Percentiles rank a stretch among this genome's conserved stretches.
Conservation (phyloP, 2,329 filamentous ascomycete genomes). For the Cytospora paraplurivora region DNA sequence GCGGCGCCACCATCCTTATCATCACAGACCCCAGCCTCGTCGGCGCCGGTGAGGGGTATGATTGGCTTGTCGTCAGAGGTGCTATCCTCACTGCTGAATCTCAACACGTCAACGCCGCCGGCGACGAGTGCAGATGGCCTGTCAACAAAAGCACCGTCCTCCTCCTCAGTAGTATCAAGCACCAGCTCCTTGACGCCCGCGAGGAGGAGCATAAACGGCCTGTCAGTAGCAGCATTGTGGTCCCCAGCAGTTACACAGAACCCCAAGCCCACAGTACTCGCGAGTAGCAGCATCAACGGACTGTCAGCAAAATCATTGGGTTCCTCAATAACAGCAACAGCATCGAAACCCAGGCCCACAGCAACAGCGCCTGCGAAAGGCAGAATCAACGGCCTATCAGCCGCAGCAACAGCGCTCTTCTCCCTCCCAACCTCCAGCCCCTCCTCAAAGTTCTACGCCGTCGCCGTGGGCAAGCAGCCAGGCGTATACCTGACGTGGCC, state of each 20-base stretch:
- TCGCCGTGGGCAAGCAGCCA: conserved; percentile 2
- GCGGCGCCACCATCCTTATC: not conserved
- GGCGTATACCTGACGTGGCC: conserved; percentile 4
- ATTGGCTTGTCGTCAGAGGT: not conserved
- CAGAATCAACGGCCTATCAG: not conserved
- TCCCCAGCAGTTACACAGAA: too few species aligned
- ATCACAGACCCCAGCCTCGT: not conserved
- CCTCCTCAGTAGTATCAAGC: not conserved
- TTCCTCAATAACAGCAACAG: too few species aligned
- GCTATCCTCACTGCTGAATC: not conserved
- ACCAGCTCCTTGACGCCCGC: not conserved
- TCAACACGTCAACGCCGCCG: not conserved
- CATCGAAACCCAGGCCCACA: too few species aligned
- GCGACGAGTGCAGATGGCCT: not conserved
- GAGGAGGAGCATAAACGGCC: not conserved
- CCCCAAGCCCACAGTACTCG: too few species aligned
- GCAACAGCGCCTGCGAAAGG: not conserved
- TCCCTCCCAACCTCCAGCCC: not conserved
- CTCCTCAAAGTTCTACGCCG: conserved; percentile 3
- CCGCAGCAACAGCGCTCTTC: not conserved
- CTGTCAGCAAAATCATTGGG: not conserved
- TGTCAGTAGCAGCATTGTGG: not conserved
- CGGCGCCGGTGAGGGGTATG: not conserved
- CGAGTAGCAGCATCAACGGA: not conserved
- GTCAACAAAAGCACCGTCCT: not conserved